Evolutionary conservation across 2,329 filamentous ascomycete species (phyloP).

Genomic region (Aspergillus sp.): DNA sequence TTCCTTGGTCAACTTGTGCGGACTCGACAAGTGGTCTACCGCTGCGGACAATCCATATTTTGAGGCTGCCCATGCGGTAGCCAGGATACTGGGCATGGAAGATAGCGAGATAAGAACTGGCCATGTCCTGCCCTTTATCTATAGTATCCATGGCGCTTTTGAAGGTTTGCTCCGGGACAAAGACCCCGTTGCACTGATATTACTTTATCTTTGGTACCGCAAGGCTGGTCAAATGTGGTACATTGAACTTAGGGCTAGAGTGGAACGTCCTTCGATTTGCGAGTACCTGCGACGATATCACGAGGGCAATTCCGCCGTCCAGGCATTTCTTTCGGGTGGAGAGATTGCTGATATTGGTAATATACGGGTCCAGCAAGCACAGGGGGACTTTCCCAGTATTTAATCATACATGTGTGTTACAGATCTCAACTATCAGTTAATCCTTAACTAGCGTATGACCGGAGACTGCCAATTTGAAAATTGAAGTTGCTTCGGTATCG

Average conservation of each 20-base stretch:
- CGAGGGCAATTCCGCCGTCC: constrained; percentile 28
- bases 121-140: constrained; percentile 39
- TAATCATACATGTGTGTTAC: too few species aligned
- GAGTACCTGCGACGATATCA: constrained; percentile 43
- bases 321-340: constrained; percentile 38
- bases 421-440: too few species aligned
- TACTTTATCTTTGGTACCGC: constrained; percentile 51
- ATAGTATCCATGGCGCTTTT: constrained; percentile 41
- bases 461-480: too few species aligned
- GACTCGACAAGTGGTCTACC: constrained; percentile 37
- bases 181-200: constrained; percentile 46
- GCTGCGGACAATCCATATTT: constrained; percentile 45
- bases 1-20: constrained; percentile 29
- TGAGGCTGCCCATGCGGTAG: constrained; percentile 43
- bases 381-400: too few species aligned
- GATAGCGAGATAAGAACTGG: constrained; percentile 32
- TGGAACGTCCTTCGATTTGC: constrained; percentile 51
- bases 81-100: constrained; percentile 33
- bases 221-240: constrained; percentile 51
- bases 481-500: too few species aligned
- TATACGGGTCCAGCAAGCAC: too few species aligned
- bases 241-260: constrained; percentile 47
- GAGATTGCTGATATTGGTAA: constrained; percentile 9
- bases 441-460: too few species aligned
- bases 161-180: constrained; percentile 35